Evolutionary conservation across 495 filamentous ascomycete genomes (phyloP), one percentile per base, ranked within the genome.

Genomic region (Penicillium lagena): DNA sequence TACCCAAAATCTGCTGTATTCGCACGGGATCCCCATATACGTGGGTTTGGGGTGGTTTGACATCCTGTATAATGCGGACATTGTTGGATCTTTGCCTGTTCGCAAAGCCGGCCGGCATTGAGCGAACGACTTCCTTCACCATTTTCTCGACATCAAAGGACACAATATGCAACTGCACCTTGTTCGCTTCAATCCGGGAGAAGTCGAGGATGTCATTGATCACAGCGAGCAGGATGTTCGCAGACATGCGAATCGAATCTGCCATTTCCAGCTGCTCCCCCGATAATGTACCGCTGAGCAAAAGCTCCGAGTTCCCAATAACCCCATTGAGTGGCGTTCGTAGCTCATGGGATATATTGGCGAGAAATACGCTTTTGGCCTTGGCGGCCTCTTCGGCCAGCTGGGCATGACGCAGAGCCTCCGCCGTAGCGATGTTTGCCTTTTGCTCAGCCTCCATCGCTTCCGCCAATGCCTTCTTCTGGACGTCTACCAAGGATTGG

Each of bases 181-280:
- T 95, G 56, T 89, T 88, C 9, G 88, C 88, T 59, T 93, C 88
- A 56, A 95, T 80, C 57, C 89, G 87, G 33, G 86, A 90, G 56
- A 90, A 93, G 63, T 95, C 89, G 4, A 95, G 71, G 28, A 95
- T 89, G 52, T 95, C 88, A 58, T 95, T 93, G 70, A 95, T 95
- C 45, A 95, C 83, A 2, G 83, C 87, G 11, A 93, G 73, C 1
- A 95, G 69, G n/a, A 89, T 81, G 54, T 93, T 86, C 1, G 87
- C 89, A 44, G 87, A 95, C n/a, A 91, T 80, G 3, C 85, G 73
- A 50, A 93, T 91, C 12, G 85, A 89, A 54, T 91, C 86, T 9
- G 87, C 85, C 72, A 87, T 90, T 57, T 85, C 82, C 32, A 83
- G 74, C 60, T 95, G 88, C 58, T 93, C 85, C 44, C 72, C 76